Conservation (phyloP, 73 alveolate species). For the Blepharisma japonicum region DNA sequence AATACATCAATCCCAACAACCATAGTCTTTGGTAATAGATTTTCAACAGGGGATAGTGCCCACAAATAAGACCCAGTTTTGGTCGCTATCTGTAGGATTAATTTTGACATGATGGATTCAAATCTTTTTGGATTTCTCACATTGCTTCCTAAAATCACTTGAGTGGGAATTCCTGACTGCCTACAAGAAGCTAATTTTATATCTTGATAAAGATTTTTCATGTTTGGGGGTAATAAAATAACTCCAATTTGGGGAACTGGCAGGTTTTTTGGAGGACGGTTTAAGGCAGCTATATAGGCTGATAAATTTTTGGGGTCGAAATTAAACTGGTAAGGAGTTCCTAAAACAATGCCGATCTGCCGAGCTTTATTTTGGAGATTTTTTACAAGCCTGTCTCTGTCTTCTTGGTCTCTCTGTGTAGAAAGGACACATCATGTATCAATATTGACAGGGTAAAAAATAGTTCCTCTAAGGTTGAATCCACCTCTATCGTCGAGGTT, state of each 20-base stretch:
- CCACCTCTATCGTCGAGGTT: neutral
- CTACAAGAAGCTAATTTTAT: slow-evolving; percentile 11
- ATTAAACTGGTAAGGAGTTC: neutral
- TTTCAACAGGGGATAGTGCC: slow-evolving; percentile 77
- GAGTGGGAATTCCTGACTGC: slow-evolving; percentile 66
- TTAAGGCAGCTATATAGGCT: neutral
- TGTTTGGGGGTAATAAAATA: neutral
- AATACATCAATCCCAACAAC: slow-evolving; percentile 72
- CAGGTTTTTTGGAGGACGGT: neutral
- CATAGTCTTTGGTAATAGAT: slow-evolving; percentile 75
- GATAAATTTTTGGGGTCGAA: neutral
- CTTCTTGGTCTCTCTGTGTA: neutral
- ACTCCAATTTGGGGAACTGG: neutral
- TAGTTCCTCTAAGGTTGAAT: neutral
- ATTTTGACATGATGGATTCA: slow-evolving; percentile 26
- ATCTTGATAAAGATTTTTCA: neutral
- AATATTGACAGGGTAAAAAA: neutral
- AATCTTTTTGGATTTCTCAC: slow-evolving; percentile 62
- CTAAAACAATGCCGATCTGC: neutral
- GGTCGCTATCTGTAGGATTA: slow-evolving; percentile 85
- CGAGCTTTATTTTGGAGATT: slow-evolving; percentile 2
- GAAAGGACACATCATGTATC: neutral
- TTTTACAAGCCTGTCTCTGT: slow-evolving; percentile 16
- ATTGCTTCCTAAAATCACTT: slow-evolving; percentile 73
- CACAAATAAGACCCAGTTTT: slow-evolving; percentile 93